phyloP scores from a whole-genome alignment of 2,329 filamentous ascomycete species.

The Talaromyces sp. region DNA sequence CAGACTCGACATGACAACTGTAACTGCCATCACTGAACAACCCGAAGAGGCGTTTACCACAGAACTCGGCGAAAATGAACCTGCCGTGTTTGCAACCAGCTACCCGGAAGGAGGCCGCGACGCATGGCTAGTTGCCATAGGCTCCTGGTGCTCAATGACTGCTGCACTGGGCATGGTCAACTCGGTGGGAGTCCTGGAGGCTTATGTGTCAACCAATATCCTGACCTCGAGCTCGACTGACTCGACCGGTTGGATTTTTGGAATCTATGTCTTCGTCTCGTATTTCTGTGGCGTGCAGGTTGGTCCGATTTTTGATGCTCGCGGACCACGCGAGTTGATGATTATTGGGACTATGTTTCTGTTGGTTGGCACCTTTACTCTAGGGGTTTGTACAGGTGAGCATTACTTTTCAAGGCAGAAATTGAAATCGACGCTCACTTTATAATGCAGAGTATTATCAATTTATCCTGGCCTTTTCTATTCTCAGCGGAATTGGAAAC shows the following conservation, averaged over 20 bases:
- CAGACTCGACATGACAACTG: not conserved
- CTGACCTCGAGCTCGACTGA: conserved; percentile 33
- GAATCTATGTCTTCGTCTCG: conserved; percentile 39
- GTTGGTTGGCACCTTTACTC: conserved; percentile 23
- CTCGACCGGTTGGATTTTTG: conserved; percentile 43
- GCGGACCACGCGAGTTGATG: conserved; percentile 29
- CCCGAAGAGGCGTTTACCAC: not conserved
- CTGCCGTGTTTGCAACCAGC: not conserved
- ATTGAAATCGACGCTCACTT: not conserved
- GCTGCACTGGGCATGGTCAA: conserved; percentile 43
- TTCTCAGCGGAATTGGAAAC: conserved; percentile 33
- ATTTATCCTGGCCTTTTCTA: conserved; percentile 35
- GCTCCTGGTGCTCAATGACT: conserved; percentile 41
- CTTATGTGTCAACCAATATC: conserved; percentile 38
- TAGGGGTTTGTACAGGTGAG: conserved; percentile 8
- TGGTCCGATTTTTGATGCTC: conserved; percentile 39
- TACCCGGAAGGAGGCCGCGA: conserved; percentile 42
- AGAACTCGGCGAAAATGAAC: conserved; percentile 4
- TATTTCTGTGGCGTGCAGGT: conserved; percentile 32
- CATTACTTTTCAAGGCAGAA: not conserved
- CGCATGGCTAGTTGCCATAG: conserved; percentile 45
- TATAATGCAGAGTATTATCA: conserved; percentile 33
- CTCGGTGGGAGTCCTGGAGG: conserved; percentile 38
- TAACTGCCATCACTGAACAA: not conserved
- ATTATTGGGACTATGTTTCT: conserved; percentile 31